Evolutionary conservation across 1,284 basidiomycete species (phyloP), one percentile per base, ranked within the genome.

Genomic region (Abortiporus biennis): DNA sequence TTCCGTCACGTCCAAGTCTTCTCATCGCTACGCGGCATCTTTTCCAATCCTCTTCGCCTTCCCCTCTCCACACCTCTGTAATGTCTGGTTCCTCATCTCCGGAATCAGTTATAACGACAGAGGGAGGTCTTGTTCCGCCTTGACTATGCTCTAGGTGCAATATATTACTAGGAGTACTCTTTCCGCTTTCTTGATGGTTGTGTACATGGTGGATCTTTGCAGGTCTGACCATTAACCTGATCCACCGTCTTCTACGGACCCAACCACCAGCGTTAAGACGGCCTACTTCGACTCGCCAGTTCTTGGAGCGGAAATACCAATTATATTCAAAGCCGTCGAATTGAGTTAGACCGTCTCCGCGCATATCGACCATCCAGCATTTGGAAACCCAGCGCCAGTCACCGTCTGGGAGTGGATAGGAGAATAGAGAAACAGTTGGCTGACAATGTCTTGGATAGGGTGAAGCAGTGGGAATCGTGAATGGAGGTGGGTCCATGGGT

Each of bases 361-460:
- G 80, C 86, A 90, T 90, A 64, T 90, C 87, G 45, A 89, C 77
- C 83, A 90, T 85, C 86, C 86, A 90, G 5, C 72, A 63, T 25
- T 73, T 72, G 27, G 84, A 86, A 2, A 87, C 77, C 86, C 86
- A 90, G 34, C 63, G 71, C 87, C 87, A 90, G 9, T 72, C 76
- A 19, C 84, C 85, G 51, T 88, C 84, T 1, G 86, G 87, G 19
- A 90, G 72, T n/a, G 84, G 81, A 51, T 83, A 90, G 38, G 75
- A 72, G 3, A 63, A 58, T 4, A 86, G 69, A 6, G 79, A 72
- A 37, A 81, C 66, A 3, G 71, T 69, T 1, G 78, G 72, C 49
- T 78, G 53, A 30, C 49, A 46, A 39, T 33, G 33, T 27, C 69
- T 69, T 34, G 52, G 47, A 36, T 62, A 62, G 15, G 44, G 42